A percentile compares a stretch with the other conserved stretches of the same genome.
Evolutionary conservation across 2,329 filamentous ascomycete species (phyloP).

Genomic region (Curvularia hawaiiensis): DNA sequence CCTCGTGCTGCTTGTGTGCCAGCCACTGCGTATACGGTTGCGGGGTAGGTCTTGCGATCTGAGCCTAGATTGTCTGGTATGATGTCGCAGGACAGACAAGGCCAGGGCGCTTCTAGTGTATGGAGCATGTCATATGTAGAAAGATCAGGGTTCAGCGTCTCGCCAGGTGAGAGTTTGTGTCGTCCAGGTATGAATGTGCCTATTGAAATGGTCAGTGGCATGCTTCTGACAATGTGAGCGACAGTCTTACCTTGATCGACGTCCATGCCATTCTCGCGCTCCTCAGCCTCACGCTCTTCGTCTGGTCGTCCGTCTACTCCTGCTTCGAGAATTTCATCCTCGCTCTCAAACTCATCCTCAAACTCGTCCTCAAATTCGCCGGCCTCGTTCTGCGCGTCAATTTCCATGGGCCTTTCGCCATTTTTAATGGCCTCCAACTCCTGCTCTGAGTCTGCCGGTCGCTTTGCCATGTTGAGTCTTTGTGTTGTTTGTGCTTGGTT

Average conservation of each 20-base stretch:
- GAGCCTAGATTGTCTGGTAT: conserved; percentile 85
- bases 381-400: conserved; percentile 51
- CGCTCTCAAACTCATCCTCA: conserved; percentile 87
- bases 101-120: conserved; percentile 92
- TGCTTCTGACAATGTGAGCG: background rate
- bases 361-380: conserved; percentile 94
- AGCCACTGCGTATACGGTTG: conserved; percentile 91
- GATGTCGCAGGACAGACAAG: conserved; percentile 95
- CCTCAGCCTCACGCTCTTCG: conserved; percentile 88
- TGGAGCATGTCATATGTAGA: conserved; percentile 99
- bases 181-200: conserved; percentile 95
- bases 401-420: conserved; percentile 62
- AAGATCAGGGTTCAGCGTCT: conserved; percentile 87
- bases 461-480: conserved; percentile 61
- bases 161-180: conserved; percentile 86
- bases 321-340: conserved; percentile 91
- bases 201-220: conserved; percentile 42
- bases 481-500: background rate
- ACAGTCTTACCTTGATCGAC: background rate
- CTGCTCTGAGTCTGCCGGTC: conserved; percentile 59
- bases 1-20: conserved; percentile 87
- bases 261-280: conserved; percentile 59
- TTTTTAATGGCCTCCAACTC: conserved; percentile 63
- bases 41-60: conserved; percentile 89
- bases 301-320: conserved; percentile 93